Evolutionary conservation across 2,329 filamentous ascomycete genomes (phyloP).

Genomic region (Neopestalotiopsis rosae): DNA sequence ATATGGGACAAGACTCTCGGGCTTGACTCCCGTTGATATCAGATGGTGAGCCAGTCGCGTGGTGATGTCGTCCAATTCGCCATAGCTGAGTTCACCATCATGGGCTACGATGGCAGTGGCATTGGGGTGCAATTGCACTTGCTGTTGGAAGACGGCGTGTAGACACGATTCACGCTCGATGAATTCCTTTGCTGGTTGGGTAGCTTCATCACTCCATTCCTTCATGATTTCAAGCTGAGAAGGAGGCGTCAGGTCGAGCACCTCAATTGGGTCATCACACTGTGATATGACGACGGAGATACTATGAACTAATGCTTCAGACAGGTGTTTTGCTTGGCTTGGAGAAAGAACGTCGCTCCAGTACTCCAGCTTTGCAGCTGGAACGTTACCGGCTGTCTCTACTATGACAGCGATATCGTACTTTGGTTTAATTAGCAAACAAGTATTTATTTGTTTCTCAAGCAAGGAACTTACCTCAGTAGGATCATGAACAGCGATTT

Average conservation of each 20-base stretch:
- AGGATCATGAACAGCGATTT: conserved; percentile 11
- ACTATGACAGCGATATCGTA: conserved; percentile 20
- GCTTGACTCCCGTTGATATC: conserved; percentile 35
- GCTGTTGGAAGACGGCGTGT: conserved; percentile 17
- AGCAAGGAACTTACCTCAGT: conserved; percentile 13
- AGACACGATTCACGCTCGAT: conserved; percentile 10
- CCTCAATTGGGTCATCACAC: neutral
- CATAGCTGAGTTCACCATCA: conserved; percentile 15
- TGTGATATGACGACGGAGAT: conserved; percentile 12
- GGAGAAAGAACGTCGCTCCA: conserved; percentile 14
- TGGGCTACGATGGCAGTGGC: conserved; percentile 15
- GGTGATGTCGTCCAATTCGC: conserved; percentile 24
- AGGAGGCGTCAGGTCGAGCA: conserved; percentile 6
- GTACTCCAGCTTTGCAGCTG: conserved; percentile 9
- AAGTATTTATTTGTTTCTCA: no score
- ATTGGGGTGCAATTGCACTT: neutral
- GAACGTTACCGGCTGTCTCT: conserved; percentile 3
- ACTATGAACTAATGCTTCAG: conserved; percentile 8
- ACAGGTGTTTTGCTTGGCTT: conserved; percentile 10
- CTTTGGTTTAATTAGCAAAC: conserved; percentile 3
- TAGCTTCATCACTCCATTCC: conserved; percentile 12
- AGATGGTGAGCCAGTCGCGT: conserved; percentile 34
- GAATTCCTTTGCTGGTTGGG: neutral
- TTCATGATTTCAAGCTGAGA: conserved; percentile 12
- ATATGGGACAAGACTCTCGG: conserved; percentile 37